phyloP scores from a whole-genome alignment of 129 eudicot species.

The Centaurea solstitialis region DNA sequence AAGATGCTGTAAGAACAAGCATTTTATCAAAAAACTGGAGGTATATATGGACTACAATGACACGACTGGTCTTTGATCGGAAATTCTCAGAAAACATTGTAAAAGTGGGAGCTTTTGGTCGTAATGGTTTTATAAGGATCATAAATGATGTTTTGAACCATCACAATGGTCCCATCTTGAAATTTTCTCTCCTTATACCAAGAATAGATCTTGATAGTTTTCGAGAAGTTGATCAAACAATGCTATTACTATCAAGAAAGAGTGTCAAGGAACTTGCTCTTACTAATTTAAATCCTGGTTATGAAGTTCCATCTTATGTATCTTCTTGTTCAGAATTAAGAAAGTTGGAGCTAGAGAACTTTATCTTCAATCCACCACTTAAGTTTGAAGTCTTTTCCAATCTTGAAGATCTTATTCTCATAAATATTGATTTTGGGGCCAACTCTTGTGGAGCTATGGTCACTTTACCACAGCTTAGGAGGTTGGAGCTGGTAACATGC shows the following conservation, averaged over 20 bases:
- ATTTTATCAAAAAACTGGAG: slow-evolving; percentile 15
- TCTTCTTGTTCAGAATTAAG: slow-evolving; percentile 1
- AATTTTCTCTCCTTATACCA: not conserved
- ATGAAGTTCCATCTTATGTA: not conserved
- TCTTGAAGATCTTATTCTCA: not conserved
- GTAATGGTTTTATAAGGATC: not conserved
- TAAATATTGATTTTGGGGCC: not conserved
- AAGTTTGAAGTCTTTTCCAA: slow-evolving; percentile 2
- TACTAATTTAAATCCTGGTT: not conserved
- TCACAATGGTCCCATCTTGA: slow-evolving; percentile 14
- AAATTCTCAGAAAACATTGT: too few relatives aligned
- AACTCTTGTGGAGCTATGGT: not conserved
- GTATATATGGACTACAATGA: slow-evolving; percentile 18
- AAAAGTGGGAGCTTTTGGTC: not conserved
- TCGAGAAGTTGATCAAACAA: not conserved
- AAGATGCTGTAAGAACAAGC: slow-evolving; percentile 22
- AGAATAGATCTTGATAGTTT: not conserved
- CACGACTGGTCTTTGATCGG: not conserved
- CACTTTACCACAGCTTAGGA: not conserved
- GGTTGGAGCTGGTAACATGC: not conserved
- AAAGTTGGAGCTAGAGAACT: not conserved
- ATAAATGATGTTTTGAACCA: slow-evolving; percentile 8
- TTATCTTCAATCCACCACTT: not conserved
- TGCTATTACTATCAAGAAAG: not conserved
- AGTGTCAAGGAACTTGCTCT: not conserved